Conservation (phyloP, 148 eudicot species). For the Chenopodium formosanum region DNA sequence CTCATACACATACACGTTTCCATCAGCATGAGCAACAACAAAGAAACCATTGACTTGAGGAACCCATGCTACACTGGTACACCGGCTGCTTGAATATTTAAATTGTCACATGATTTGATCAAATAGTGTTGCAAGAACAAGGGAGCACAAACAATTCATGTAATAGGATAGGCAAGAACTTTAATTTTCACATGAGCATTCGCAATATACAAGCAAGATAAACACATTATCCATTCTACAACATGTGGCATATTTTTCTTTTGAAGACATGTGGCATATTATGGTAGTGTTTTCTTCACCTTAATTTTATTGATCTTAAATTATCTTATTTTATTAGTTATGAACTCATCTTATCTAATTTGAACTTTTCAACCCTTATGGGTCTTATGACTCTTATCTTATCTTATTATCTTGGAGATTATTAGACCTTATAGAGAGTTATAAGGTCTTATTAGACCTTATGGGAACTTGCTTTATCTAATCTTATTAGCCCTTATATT, state of each 20-base stretch:
- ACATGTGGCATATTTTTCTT: not conserved
- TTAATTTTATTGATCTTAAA: too few relatives aligned
- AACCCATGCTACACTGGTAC: conserved; percentile 79
- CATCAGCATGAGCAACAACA: conserved; percentile 80
- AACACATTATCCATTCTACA: not conserved
- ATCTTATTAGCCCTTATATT: too few relatives aligned
- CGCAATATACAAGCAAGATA: not conserved
- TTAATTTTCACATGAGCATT: not conserved
- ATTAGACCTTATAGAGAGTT: too few relatives aligned
- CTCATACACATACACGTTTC: conserved; percentile 75
- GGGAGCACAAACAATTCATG: not conserved
- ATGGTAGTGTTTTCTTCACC: not conserved
- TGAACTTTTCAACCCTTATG: too few relatives aligned
- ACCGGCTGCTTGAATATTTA: conserved; percentile 47
- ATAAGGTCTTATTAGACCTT: too few relatives aligned
- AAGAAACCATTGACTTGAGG: conserved; percentile 76
- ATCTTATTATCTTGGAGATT: too few relatives aligned
- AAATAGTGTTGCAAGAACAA: not conserved
- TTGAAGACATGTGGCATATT: not conserved
- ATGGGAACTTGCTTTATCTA: too few relatives aligned
- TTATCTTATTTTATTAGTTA: too few relatives aligned
- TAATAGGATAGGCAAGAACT: not conserved
- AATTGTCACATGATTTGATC: not conserved
- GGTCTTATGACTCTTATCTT: too few relatives aligned
- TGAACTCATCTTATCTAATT: too few relatives aligned